These are phyloP conservation scores for Lithohypha guttulata DNA, from an alignment of 2,329 filamentous ascomycete genomes.

Conservation along the genomic window DNA sequence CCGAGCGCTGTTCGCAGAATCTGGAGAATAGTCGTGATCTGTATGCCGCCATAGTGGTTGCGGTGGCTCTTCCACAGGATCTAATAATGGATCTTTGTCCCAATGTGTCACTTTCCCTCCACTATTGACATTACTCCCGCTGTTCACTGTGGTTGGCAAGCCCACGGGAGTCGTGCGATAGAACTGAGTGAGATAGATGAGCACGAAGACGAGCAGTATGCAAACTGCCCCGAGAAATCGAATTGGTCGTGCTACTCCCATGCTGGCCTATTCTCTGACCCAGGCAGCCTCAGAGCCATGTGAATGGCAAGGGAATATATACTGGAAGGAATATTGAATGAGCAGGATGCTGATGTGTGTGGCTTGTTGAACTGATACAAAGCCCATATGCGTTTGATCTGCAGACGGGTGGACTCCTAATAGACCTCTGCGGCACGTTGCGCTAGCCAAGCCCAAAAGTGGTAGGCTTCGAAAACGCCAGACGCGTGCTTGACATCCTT, in stretches of 20 bases:
- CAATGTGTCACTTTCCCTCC: constrained; percentile 43
- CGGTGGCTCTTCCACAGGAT: constrained; percentile 73
- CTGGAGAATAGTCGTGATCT: constrained; percentile 64
- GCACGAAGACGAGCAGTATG: constrained; percentile 63
- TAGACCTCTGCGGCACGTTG: too few relatives aligned
- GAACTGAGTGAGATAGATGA: constrained; percentile 56
- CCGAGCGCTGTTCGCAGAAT: constrained; percentile 64
- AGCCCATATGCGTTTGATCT: too few relatives aligned
- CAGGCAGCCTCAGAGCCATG: constrained; percentile 4
- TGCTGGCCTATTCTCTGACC: too few relatives aligned
- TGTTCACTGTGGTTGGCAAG: constrained; percentile 26
- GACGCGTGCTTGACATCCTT: too few relatives aligned
- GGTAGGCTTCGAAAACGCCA: too few relatives aligned
- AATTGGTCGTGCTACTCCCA: constrained; percentile 79
- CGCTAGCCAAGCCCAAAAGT: too few relatives aligned
- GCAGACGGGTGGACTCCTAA: too few relatives aligned
- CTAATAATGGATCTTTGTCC: constrained; percentile 72
- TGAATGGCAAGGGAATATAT: too few relatives aligned
- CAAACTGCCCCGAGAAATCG: constrained; percentile 65
- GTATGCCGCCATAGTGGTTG: constrained; percentile 63
- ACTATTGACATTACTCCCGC: constrained; percentile 25
- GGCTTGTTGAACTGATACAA: too few relatives aligned
- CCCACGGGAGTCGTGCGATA: constrained; percentile 45
- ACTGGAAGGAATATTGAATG: too few relatives aligned
- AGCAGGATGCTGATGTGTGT: neutral